phyloP scores from a whole-genome alignment of 495 filamentous ascomycete species.

The Aspergillus egyptiacus region DNA sequence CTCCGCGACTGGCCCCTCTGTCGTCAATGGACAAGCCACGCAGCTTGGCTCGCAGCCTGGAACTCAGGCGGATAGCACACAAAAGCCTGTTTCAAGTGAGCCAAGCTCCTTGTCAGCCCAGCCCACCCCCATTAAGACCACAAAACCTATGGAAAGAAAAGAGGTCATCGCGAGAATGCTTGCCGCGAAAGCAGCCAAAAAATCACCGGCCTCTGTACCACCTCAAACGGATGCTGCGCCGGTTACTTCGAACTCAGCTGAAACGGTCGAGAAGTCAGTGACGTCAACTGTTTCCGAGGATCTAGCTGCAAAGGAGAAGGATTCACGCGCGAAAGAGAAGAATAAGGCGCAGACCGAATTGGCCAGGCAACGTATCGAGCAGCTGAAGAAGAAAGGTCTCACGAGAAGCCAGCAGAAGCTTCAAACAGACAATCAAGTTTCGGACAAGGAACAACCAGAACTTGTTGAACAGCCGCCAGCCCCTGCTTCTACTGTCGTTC shows the following conservation, averaged over 20 bases:
- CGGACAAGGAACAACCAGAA: conserved; percentile 5
- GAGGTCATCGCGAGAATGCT: conserved; percentile 70
- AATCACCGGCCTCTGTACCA: conserved; percentile 18
- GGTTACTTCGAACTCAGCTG: conserved; percentile 11
- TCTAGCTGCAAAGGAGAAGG: conserved; percentile 17
- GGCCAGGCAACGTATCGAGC: conserved; percentile 47
- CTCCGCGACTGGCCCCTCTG: neutral
- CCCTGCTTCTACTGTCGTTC: conserved; percentile 16
- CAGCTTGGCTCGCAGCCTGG: neutral
- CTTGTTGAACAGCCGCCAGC: neutral
- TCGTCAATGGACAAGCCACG: neutral
- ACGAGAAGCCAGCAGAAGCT: conserved; percentile 29
- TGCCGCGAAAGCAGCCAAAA: conserved; percentile 49
- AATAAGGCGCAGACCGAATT: conserved; percentile 53
- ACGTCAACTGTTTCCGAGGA: conserved; percentile 11
- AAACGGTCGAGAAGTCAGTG: conserved; percentile 10
- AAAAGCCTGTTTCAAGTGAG: neutral
- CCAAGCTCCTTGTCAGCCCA: conserved; percentile 6
- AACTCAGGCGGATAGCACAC: neutral
- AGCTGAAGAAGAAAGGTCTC: conserved; percentile 41
- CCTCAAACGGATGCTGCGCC: conserved; percentile 16
- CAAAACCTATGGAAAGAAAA: conserved; percentile 62
- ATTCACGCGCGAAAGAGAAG: conserved; percentile 40
- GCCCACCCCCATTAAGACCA: conserved; percentile 17
- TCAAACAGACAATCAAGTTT: conserved; percentile 12